These are phyloP conservation scores for Saitozyma podzolica DNA, from an alignment of 768 basidiomycete species.

Conservation along the genomic window DNA sequence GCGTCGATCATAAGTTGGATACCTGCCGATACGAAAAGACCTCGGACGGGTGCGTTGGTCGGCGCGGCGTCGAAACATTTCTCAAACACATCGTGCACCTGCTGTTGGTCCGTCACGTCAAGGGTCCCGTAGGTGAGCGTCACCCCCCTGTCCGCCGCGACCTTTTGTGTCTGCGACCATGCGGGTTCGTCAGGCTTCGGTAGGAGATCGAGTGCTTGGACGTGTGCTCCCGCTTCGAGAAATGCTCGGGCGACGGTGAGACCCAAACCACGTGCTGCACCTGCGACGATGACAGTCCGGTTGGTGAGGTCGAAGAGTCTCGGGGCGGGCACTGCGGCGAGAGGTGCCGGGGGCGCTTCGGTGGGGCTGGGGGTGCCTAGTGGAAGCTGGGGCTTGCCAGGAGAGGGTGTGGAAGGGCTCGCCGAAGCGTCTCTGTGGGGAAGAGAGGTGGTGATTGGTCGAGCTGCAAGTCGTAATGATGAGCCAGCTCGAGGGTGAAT, in stretches of 20 bases:
- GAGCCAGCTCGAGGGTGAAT: too few species aligned
- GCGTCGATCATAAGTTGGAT: constrained; percentile 28
- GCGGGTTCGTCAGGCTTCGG: constrained; percentile 27
- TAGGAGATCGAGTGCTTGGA: constrained; percentile 40
- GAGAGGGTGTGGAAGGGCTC: too few species aligned
- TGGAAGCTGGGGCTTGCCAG: too few species aligned
- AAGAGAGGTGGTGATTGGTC: too few species aligned
- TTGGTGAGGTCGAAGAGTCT: constrained; percentile 36
- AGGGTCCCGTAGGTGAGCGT: constrained; percentile 27
- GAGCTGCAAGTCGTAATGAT: too few species aligned
- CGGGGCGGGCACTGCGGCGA: constrained; percentile 6
- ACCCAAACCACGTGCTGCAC: constrained; percentile 44
- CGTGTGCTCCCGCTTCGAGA: constrained; percentile 36
- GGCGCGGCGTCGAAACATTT: constrained; percentile 13
- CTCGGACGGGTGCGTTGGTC: constrained; percentile 13
- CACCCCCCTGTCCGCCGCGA: constrained; percentile 8
- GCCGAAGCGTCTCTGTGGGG: too few species aligned
- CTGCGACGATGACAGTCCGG: constrained; percentile 42
- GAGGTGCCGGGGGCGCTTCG: too few species aligned
- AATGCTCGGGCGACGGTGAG: constrained; percentile 40
- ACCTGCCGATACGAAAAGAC: constrained; percentile 30
- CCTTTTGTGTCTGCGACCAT: constrained; percentile 21
- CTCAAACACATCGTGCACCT: constrained; percentile 6
- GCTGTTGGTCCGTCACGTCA: constrained; percentile 22
- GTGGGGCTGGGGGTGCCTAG: too few species aligned